phyloP scores from a whole-genome alignment of 139 green algal genomes.

The Chlorella sp. region DNA sequence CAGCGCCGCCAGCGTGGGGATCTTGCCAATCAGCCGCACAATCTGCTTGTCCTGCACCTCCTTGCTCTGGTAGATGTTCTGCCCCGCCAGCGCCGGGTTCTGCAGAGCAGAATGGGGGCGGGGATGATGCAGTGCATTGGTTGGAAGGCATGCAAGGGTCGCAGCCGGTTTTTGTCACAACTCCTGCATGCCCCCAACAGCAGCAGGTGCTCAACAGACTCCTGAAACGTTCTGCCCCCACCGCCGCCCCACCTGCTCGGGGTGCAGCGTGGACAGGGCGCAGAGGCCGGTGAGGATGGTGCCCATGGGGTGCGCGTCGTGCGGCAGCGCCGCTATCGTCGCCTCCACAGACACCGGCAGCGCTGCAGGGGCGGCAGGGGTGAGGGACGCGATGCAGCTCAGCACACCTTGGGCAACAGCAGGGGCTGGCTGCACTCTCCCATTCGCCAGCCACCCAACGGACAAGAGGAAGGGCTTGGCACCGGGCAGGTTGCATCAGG shows the following conservation, averaged over 20 bases:
- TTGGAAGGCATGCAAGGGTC: background rate
- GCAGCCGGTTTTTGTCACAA: no score
- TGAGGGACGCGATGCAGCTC: background rate
- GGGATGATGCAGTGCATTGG: background rate
- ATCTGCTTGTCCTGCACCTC: conserved; percentile 98
- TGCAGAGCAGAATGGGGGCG: conserved; percentile 49
- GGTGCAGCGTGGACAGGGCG: conserved; percentile 86
- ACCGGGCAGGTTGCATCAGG: background rate
- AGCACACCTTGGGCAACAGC: background rate
- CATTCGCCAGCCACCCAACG: no score
- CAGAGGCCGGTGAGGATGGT: conserved; percentile 84
- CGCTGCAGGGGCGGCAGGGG: conserved; percentile 19
- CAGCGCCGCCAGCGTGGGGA: conserved; percentile 88
- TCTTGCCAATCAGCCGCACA: conserved; percentile 88
- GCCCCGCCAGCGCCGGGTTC: conserved; percentile 94
- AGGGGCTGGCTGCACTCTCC: no score
- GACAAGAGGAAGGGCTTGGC: background rate
- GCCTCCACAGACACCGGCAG: conserved; percentile 82
- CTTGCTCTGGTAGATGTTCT: conserved; percentile 87
- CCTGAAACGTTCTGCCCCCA: background rate
- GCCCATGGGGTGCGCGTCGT: conserved; percentile 96
- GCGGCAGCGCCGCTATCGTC: conserved; percentile 80
- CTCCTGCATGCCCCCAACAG: no score
- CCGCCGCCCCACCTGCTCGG: conserved; percentile 58
- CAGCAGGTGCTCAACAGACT: background rate